Conservation (phyloP, 139 green algal genomes). For the Chlorokybus atmophyticus region DNA sequence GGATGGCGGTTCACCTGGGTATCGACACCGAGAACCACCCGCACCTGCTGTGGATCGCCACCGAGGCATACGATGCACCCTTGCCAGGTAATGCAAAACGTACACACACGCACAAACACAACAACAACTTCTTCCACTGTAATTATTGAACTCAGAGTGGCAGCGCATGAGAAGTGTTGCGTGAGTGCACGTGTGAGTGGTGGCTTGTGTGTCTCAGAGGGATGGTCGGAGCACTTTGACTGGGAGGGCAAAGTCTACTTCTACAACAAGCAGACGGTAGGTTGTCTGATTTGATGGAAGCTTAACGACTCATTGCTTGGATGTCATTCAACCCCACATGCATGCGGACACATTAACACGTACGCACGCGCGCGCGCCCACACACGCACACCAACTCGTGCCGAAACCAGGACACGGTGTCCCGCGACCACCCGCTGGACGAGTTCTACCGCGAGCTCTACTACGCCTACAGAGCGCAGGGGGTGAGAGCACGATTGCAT, state of each 20-base stretch:
- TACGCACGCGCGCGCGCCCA: neutral
- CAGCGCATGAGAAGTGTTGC: no score
- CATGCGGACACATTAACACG: neutral
- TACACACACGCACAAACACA: no score
- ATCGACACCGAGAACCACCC: constrained; percentile 17
- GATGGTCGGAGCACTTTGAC: constrained; percentile 18
- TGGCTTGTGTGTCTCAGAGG: no score
- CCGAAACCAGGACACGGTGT: neutral
- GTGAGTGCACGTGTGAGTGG: no score
- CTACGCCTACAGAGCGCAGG: constrained; percentile 9
- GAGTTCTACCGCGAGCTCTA: constrained; percentile 19
- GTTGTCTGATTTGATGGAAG: neutral
- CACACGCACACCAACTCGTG: neutral
- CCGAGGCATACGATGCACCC: constrained; percentile 16
- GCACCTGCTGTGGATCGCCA: constrained; percentile 14
- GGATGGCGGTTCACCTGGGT: constrained; percentile 12
- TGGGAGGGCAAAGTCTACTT: constrained; percentile 15
- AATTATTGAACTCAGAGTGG: no score
- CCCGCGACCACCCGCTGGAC: constrained; percentile 17
- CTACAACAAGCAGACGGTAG: constrained; percentile 15
- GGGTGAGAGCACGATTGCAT: no score
- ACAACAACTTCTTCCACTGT: no score
- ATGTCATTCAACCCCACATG: neutral
- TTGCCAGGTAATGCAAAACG: no score
- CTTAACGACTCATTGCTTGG: neutral